These are phyloP conservation scores for Fusarium setosum DNA, from an alignment of 2,329 filamentous ascomycete species.

Conservation along the genomic window DNA sequence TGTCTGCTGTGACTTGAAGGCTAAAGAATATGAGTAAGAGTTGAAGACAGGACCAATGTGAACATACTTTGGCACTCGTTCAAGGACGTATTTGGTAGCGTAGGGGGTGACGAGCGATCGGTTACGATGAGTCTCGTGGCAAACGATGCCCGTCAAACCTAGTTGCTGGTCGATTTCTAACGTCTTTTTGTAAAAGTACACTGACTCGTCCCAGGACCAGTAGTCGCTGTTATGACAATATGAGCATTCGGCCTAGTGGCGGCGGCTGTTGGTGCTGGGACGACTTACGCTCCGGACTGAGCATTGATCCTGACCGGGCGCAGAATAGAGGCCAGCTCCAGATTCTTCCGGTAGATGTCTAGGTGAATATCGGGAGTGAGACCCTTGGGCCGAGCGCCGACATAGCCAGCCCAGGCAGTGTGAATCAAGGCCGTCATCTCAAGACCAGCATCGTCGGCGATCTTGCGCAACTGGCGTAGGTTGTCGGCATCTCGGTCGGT, in stretches of 20 bases:
- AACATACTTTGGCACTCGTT: neutral
- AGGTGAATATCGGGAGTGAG: neutral
- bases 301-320: neutral
- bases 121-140: neutral
- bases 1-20: neutral
- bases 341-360: neutral
- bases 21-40: neutral
- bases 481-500: neutral
- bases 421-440: neutral
- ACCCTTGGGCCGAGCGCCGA: neutral
- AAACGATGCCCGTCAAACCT: neutral
- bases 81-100: neutral
- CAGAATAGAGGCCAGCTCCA: neutral
- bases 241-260: neutral
- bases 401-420: neutral
- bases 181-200: neutral
- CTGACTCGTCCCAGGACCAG: neutral
- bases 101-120: neutral
- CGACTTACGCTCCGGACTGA: neutral
- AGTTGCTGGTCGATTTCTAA: neutral
- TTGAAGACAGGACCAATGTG: rapidly evolving
- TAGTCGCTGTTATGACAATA: neutral
- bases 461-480: neutral
- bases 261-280: neutral
- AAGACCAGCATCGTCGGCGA: neutral